Percentiles rank a stretch among this genome's conserved stretches.
Conservation (phyloP, 805 yeast genomes). For the Candida dendrica region DNA sequence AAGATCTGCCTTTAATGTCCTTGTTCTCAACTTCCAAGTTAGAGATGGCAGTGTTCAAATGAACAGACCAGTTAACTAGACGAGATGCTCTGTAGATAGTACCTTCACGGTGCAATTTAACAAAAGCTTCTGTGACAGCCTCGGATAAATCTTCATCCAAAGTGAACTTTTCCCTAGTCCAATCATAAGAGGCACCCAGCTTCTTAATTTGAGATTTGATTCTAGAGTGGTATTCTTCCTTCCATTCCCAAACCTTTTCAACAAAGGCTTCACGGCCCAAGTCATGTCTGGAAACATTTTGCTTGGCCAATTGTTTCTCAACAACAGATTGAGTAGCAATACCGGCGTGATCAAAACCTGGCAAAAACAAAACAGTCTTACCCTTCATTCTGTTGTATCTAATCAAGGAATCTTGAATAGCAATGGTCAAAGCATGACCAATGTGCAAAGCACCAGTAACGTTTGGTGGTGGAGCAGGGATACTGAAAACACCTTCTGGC, state of each 20-base stretch:
- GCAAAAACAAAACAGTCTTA: constrained; percentile 83
- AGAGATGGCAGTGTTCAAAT: constrained; percentile 89
- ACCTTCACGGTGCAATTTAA: constrained; percentile 88
- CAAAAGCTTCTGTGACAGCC: constrained; percentile 88
- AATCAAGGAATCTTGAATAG: constrained; percentile 89
- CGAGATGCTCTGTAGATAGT: constrained; percentile 89
- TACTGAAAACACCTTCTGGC: constrained; percentile 79
- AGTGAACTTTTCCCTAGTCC: constrained; percentile 93
- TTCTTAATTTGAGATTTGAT: constrained; percentile 79
- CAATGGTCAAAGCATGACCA: constrained; percentile 94
- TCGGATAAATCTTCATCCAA: constrained; percentile 68
- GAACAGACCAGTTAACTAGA: constrained; percentile 94
- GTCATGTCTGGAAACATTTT: constrained; percentile 88
- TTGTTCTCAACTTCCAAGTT: constrained; percentile 95
- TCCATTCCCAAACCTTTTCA: constrained; percentile 96
- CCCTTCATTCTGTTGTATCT: constrained; percentile 97
- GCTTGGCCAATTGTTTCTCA: constrained; percentile 82
- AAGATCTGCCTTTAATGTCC: constrained; percentile 75
- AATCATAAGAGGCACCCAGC: constrained; percentile 95
- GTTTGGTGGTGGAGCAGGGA: constrained; percentile 99
- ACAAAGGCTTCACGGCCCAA: constrained; percentile 87
- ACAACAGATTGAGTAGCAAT: constrained; percentile 98
- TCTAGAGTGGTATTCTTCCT: constrained; percentile 81
- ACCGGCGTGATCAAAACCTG: constrained; percentile 99
- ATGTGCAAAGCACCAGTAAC: constrained; percentile 98